Conservation (phyloP, 2,329 filamentous ascomycete genomes). For the Cyclaneusma minus region DNA sequence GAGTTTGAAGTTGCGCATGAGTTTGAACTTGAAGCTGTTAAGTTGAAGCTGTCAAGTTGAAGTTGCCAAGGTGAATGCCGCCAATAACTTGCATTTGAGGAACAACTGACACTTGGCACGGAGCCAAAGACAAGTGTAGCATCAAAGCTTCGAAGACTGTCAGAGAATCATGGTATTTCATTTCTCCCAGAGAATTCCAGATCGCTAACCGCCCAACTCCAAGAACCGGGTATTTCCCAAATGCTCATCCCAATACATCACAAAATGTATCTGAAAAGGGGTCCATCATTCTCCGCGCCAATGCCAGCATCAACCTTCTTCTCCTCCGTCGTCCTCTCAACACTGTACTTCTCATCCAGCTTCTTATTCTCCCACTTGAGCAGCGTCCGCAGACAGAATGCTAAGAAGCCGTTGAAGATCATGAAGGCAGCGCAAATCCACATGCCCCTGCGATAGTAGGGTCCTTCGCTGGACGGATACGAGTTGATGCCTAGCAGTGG, state of each 20-base stretch:
- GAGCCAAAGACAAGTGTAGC: neutral
- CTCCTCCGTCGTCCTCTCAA: constrained; percentile 4
- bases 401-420: constrained; percentile 39
- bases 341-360: constrained; percentile 29
- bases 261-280: constrained; percentile 12
- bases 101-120: neutral
- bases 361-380: constrained; percentile 44
- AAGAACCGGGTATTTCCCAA: neutral
- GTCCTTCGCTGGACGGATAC: constrained; percentile 34
- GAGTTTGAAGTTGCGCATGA: too few species aligned
- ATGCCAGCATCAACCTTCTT: neutral
- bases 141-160: neutral
- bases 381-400: constrained; percentile 33
- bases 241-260: constrained; percentile 3
- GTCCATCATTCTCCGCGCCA: constrained; percentile 14
- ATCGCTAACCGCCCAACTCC: neutral
- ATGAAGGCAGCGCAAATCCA: constrained; percentile 46
- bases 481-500: constrained; percentile 47
- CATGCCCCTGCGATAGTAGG: constrained; percentile 37
- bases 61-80: too few species aligned
- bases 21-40: too few species aligned
- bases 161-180: neutral
- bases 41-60: too few species aligned
- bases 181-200: neutral
- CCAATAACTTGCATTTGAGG: neutral